Percentiles rank a stretch among this genome's conserved stretches.
Conservation (phyloP, 1,284 basidiomycete species). For the Tremellales sp. region DNA sequence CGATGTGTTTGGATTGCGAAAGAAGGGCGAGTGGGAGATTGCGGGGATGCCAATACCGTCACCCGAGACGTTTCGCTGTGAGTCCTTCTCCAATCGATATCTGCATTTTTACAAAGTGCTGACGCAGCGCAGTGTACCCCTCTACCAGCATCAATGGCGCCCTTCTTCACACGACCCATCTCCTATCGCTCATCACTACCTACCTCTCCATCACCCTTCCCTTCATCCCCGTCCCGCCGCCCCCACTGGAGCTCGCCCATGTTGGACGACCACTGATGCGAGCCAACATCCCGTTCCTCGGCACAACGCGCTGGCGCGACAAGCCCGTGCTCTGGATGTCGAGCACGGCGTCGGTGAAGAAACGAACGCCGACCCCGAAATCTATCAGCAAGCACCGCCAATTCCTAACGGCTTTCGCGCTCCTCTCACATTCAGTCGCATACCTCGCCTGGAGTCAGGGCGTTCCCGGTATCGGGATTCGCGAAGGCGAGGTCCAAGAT, state of each 20-base stretch:
- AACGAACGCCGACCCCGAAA: neutral
- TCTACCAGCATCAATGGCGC: slow-evolving; percentile 36
- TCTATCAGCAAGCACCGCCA: slow-evolving; percentile 25
- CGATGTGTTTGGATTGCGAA: slow-evolving; percentile 33
- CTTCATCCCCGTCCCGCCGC: slow-evolving; percentile 22
- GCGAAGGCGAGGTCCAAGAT: neutral
- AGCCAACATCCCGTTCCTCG: slow-evolving; percentile 33
- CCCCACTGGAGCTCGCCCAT: slow-evolving; percentile 19
- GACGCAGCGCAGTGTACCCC: slow-evolving; percentile 18
- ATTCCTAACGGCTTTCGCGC: slow-evolving; percentile 36
- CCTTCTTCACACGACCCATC: slow-evolving; percentile 34
- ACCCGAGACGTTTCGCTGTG: slow-evolving; percentile 34
- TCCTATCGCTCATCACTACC: slow-evolving; percentile 33
- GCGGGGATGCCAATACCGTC: slow-evolving; percentile 30
- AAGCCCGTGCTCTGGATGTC: slow-evolving; percentile 42
- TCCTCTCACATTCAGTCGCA: slow-evolving; percentile 38
- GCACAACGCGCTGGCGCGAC: slow-evolving; percentile 35
- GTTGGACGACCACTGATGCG: slow-evolving; percentile 33
- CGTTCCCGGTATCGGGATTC: slow-evolving; percentile 35
- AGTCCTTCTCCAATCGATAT: too few relatives aligned
- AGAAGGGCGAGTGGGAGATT: slow-evolving; percentile 32
- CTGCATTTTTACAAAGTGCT: neutral
- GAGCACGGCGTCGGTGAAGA: slow-evolving; percentile 17
- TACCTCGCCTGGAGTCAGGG: slow-evolving; percentile 45
- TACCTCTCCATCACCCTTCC: slow-evolving; percentile 42